Evolutionary conservation across 2,329 filamentous ascomycete genomes (phyloP), one percentile per base, ranked within the genome.

Genomic region (Tricladium varicosporioides): DNA sequence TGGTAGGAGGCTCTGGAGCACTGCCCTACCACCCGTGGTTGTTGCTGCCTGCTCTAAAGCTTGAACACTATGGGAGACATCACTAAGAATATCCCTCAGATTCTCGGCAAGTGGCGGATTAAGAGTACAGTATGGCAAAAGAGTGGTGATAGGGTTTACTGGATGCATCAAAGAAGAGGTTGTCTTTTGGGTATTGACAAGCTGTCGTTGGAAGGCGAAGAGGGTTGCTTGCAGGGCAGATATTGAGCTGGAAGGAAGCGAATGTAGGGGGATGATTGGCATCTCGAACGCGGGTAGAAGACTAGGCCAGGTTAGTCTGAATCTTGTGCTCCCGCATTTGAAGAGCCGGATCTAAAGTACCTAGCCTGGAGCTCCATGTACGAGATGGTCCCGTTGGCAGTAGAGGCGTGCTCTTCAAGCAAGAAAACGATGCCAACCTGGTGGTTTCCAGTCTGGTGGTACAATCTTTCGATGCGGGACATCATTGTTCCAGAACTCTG

Each of bases 341-440:
- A 4, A 11, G 5, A 32, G 15, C 27, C 5, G 45, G 13, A 11
- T 16, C 33, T 22, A 9, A 16, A 50, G 5, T 60, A 71, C 70
- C 59, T 67, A 31, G 61, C 54, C 59, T 71, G 70, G 8, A 71
- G 60, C 40, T 64, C 52, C 63, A 71, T 65, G 48, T 64, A 68
- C 13, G 53, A 54, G 13, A 59, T 51, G 9, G 60, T 65, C 9
- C 66, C 65, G 61, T 65, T 65, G 9, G 48, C 54, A 14, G 48
- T 46, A 8, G 56, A 42, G 19, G 18, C 11, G 16, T 59, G 60
- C 48, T 66, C 66, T 32, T 63, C 60, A 3, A 72, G 58, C 5
- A 72, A 59, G 44, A 71, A 71, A 8, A 71, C 44, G 19, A 72
- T 65, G 5, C 67, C 69, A 22, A 70, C 58, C 43, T 67, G 54